Evolutionary conservation across 1,284 basidiomycete genomes (phyloP).

Genomic region (Ustilago shanxiensis): DNA sequence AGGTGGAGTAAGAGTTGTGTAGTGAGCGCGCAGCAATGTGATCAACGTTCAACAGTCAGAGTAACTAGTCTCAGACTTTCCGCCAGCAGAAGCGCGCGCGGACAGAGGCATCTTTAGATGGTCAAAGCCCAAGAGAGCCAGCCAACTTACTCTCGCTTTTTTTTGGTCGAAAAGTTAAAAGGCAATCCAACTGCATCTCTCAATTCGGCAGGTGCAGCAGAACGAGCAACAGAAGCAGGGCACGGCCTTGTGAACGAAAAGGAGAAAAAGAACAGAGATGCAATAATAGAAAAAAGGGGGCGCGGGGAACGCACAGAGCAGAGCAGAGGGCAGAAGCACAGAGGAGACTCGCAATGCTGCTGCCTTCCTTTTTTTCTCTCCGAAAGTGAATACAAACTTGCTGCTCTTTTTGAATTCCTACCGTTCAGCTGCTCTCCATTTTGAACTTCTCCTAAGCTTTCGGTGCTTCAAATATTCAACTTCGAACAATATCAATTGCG

Average conservation of each 20-base stretch:
- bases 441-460: conserved; percentile 30
- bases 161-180: too few relatives aligned
- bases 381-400: conserved; percentile 6
- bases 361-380: conserved; percentile 1
- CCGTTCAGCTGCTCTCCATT: not conserved
- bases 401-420: conserved; percentile 10
- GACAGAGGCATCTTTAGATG: conserved; percentile 4
- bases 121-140: conserved; percentile 9
- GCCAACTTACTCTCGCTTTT: too few relatives aligned
- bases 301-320: conserved; percentile 11
- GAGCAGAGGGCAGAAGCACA: too few relatives aligned
- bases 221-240: not conserved
- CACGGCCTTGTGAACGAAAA: not conserved
- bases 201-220: conserved; percentile 1
- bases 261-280: not conserved
- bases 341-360: too few relatives aligned
- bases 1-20: conserved; percentile 10
- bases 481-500: conserved; percentile 9
- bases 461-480: conserved; percentile 34
- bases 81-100: conserved; percentile 6
- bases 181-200: too few relatives aligned
- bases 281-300: conserved; percentile 5
- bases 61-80: too few relatives aligned
- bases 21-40: conserved; percentile 13
- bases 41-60: not conserved